Evolutionary conservation across 2,329 filamentous ascomycete species (phyloP), one percentile per base, ranked within the genome.

Genomic region (Colletotrichum camelliae): DNA sequence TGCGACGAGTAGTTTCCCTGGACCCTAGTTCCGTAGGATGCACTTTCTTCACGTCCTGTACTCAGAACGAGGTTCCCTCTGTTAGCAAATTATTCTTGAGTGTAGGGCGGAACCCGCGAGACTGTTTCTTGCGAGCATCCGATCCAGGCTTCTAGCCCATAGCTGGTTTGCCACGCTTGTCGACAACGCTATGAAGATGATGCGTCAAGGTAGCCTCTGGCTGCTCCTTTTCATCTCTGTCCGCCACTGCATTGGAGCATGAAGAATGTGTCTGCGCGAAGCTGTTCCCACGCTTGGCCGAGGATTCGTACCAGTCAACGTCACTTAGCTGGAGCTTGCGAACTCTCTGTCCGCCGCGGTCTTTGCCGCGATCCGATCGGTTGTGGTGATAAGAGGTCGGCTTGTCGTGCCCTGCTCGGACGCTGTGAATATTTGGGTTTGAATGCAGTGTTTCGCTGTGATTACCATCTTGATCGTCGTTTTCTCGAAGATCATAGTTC

Each of bases 241-340:
- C 62, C 33, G 58, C 29, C 58, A 61, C 58, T 62, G 39, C 48
- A 24, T 48, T 33, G 48, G 66, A 29, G 39, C 60, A 18, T 58
- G 64, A 35, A 37, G 35, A 21, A 31, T 35, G 21, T 29, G 39
- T 27, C 58, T 31, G 64, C 43, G 31, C 27, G 37, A 74, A 75
- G 43, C 43, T 18, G 12, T 48, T 66, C 24, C 43, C 39, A 75
- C 78, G 67, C 65, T 72, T 78, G 77, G 24, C 27, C 77, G 80
- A 80, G 80, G 75, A 70, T 61, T 69, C 77, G 43, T 96, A 98
- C 97, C 97, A 99, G 85, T 99, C 96, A 84, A 99, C 95, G 85
- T 99, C 97, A 85, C 95, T 98, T 75, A 98, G 91, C 84, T 98
- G 96, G 76, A 99, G 89, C 85, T 98, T 98, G 81, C 97, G 92